phyloP scores from a whole-genome alignment of 2,329 filamentous ascomycete genomes.

The Aspergillus sp. region DNA sequence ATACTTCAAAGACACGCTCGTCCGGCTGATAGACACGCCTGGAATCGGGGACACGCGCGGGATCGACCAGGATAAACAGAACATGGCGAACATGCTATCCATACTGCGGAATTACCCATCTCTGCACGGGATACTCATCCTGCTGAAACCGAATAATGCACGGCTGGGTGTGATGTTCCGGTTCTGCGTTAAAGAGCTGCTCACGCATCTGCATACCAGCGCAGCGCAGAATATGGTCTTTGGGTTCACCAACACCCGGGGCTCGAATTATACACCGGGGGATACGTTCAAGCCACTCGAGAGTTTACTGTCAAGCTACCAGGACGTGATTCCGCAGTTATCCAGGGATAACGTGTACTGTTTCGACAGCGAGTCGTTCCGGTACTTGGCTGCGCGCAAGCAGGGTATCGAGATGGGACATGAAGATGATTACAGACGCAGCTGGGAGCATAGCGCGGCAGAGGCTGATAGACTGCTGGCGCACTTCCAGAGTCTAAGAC shows the following conservation, averaged over 20 bases:
- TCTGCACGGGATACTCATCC: conserved; percentile 8
- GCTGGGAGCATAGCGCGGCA: conserved; percentile 4
- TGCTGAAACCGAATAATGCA: conserved; percentile 7
- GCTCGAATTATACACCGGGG: conserved; percentile 6
- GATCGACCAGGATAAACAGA: conserved; percentile 7
- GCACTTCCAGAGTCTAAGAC: conserved; percentile 2
- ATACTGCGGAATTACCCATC: conserved; percentile 3
- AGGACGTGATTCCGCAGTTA: conserved; percentile 1
- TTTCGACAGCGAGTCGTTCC: conserved; percentile 9
- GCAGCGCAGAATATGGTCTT: conserved; percentile 11
- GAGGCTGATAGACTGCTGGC: conserved; percentile 3
- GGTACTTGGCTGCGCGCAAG: conserved; percentile 4
- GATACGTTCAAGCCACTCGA: conserved; percentile 3
- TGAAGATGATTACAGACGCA: conserved; percentile 1
- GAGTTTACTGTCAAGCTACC: background rate
- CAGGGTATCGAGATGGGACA: conserved; percentile 8
- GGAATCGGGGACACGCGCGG: conserved; percentile 8
- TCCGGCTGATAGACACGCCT: conserved; percentile 6
- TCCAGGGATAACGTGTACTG: conserved; percentile 2
- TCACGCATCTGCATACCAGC: conserved; percentile 6
- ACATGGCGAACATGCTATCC: conserved; percentile 7
- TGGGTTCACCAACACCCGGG: conserved; percentile 5
- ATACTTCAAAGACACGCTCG: conserved; percentile 5
- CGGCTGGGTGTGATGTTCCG: conserved; percentile 3
- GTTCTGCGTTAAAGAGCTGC: conserved; percentile 7